Base-by-base conservation (phyloP, 805 yeast species). In the Vanderwaltozyma yarrowii region DNA sequence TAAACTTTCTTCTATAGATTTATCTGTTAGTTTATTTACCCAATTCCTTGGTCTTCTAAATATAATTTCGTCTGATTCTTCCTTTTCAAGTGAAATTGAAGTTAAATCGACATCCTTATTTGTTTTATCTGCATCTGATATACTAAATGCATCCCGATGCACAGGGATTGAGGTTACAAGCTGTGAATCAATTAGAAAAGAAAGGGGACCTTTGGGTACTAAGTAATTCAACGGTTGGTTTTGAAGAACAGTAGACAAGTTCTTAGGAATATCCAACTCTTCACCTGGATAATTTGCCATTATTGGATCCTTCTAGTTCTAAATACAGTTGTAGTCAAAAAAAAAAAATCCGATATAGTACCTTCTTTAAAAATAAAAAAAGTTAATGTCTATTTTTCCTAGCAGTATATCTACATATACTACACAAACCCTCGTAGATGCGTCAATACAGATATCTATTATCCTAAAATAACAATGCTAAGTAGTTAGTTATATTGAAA, bases 251-350 rank as follows among this genome's bases (percentile, higher is more conserved):
- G 50, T 60, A 2, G 50, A 19, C n/a, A 56, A 33, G 5, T 51
- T 43, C 34, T 54, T 51, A 11, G 62, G 59, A 8, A 53, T 44
- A 20, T 45, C 40, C 5, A 46, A 37, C 19, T 50, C 35, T 37
- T 56, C 58, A 14, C 60, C 61, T 10, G 62, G 61, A 33, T 44
- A 56, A 16, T 35, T 47, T 27, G 53, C 36, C 57, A 25, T 24
- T 13, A 8, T 13, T 24, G 11, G 4, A 8, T 24, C 27, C 13
- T 24, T 12, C 11, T 11, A 24, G 9, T 21, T n/a, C n/a, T n/a
- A n/a, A n/a, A n/a, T n/a, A n/a, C n/a, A n/a, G n/a, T n/a, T n/a
- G n/a, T n/a, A n/a, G n/a, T n/a, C n/a, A n/a, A n/a, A n/a, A n/a
- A n/a, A n/a, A n/a, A n/a, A n/a, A n/a, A n/a, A n/a, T n/a, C n/a